Conservation (phyloP, 2,329 filamentous ascomycete species). For the Ophiosphaerella korrae region DNA sequence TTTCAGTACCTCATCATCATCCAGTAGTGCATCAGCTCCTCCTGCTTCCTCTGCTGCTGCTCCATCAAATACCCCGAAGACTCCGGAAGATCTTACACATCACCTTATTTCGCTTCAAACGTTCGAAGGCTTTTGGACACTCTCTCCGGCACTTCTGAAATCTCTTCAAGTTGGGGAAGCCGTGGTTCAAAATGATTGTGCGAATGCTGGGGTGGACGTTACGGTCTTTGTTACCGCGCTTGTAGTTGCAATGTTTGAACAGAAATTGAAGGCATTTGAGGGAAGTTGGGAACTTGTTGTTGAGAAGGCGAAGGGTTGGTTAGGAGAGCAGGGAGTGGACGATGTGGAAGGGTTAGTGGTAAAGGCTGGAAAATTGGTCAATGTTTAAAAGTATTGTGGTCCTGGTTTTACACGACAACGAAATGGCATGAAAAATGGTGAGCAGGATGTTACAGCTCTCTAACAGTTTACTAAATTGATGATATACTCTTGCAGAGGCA, state of each 20-base stretch:
- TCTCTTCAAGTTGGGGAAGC: conserved; percentile 15
- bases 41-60: too few species aligned
- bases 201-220: conserved; percentile 10
- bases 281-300: conserved; percentile 69
- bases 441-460: too few species aligned
- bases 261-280: conserved; percentile 50
- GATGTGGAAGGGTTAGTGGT: conserved; percentile 5
- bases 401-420: too few species aligned
- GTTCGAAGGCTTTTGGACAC: conserved; percentile 61
- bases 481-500: too few species aligned
- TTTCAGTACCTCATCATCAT: not conserved
- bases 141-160: conserved; percentile 31
- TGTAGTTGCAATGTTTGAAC: conserved; percentile 58
- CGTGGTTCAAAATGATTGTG: not conserved
- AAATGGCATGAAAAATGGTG: too few species aligned
- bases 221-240: conserved; percentile 45
- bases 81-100: conserved; percentile 40
- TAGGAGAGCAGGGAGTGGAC: conserved; percentile 12
- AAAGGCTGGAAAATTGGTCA: conserved; percentile 3
- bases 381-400: not conserved
- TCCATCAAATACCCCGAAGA: conserved; percentile 9
- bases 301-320: conserved; percentile 61
- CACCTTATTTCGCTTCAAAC: conserved; percentile 60
- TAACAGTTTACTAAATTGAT: too few species aligned
- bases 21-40: too few species aligned